Base-by-base conservation (phyloP, 83 land plant species). In the Thuja plicata region DNA sequence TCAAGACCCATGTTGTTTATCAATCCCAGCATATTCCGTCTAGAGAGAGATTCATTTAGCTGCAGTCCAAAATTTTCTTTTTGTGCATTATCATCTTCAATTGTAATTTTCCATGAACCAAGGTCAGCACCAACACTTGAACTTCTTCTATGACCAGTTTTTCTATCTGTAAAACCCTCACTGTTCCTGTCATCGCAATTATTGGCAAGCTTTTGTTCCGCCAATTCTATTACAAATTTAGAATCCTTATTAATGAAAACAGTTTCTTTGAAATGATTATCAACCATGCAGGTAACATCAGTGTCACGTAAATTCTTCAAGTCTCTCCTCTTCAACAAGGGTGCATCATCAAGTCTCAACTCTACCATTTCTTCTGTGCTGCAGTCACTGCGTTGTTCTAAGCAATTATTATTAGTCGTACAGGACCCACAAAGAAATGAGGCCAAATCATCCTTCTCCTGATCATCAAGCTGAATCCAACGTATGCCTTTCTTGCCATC, bases 361-460 rank as follows among this genome's bases (percentile, higher is more conserved):
- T 83, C 87, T 38, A 43, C 90, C 60, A 48, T 55, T 87, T 89
- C 87, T 55, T 90, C 89, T 34, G 89, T 86, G 46, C 27, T 86
- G 4, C 12, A 35, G 43, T 3, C 41, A 46, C 30, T n/a, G 87
- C 17, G 41, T 77, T 27, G n/a, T 79, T 86, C 71, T 37, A 86
- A 57, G 24, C 41, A 54, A 37, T 86, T 34, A 34, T 52, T 88
- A 30, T 24, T 93, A 90, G 19, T 71, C 34, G 93, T 91, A 1
- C 90, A 87, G 10, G 78, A 43, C 38, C 88, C 88, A 45, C 81
- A 41, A 73, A 95, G 94, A 91, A 95, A 95, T 88, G 87, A 86
- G 8, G 95, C 96, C 50, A 95, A 93, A 87, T 95, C 97, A 89
- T 94, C 89, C 3, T 94, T 35, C 86, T 95, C 97, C 0, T 92